Evolutionary conservation across 129 eudicot species (phyloP).

Genomic region (Tanacetum coccineum): DNA sequence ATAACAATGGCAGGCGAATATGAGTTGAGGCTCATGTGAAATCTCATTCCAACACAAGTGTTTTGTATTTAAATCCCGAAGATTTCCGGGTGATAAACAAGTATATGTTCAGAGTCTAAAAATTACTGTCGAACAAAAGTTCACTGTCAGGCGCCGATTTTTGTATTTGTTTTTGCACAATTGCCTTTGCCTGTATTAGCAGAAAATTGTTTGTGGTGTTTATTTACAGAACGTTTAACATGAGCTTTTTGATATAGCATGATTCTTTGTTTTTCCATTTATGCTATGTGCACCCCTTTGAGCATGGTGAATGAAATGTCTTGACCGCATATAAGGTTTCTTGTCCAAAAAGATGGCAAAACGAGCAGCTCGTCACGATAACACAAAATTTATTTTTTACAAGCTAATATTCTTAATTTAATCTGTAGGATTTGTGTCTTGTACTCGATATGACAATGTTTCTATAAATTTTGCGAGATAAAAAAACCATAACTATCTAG

Average conservation of each 20-base stretch:
- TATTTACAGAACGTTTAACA: constrained; percentile 7
- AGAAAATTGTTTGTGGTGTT: constrained; percentile 15
- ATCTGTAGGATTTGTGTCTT: too few relatives aligned
- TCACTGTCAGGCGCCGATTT: constrained; percentile 16
- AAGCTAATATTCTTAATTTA: too few relatives aligned
- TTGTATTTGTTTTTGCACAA: constrained; percentile 28
- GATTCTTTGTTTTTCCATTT: background rate
- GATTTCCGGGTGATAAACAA: constrained; percentile 2
- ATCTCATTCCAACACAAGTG: constrained; percentile 13
- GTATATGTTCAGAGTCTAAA: constrained; percentile 20
- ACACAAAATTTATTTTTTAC: too few relatives aligned
- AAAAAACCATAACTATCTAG: background rate
- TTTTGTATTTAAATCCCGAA: constrained; percentile 28
- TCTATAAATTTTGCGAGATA: background rate
- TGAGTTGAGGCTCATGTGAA: constrained; percentile 72
- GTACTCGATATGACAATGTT: too few relatives aligned
- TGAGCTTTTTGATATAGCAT: constrained; percentile 2
- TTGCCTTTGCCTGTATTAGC: constrained; percentile 15
- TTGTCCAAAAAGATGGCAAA: too few relatives aligned
- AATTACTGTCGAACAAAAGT: constrained; percentile 14
- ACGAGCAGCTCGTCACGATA: too few relatives aligned
- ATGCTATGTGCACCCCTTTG: background rate
- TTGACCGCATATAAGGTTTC: background rate
- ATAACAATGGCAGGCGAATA: constrained; percentile 98
- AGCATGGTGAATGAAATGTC: background rate